These are phyloP conservation scores for Anacardium occidentale DNA, from an alignment of 345 rosid species.

Conservation along the genomic window DNA sequence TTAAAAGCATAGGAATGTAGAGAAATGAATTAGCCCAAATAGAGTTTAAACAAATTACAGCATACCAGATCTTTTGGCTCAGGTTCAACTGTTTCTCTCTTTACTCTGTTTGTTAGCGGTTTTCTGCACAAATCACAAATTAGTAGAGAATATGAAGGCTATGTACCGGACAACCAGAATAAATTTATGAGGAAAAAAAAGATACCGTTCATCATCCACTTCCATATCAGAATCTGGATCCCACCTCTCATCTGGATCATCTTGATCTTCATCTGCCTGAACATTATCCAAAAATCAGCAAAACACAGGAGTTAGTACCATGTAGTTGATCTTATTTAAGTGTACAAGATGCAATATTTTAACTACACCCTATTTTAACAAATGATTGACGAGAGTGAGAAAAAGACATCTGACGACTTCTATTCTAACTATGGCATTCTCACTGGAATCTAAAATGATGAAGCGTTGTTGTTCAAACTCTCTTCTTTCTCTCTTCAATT, in stretches of 20 bases:
- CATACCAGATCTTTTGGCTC: conserved; percentile 62
- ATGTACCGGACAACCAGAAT: background rate
- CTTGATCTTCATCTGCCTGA: conserved; percentile 80
- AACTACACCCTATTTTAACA: too few species aligned
- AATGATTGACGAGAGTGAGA: background rate
- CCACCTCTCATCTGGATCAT: conserved; percentile 79
- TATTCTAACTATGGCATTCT: too few species aligned
- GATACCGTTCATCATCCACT: conserved; percentile 68
- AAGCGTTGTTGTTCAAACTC: background rate
- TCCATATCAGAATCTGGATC: conserved; percentile 85
- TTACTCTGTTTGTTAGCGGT: conserved; percentile 67
- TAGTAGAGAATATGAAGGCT: conserved; percentile 7
- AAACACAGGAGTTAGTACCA: background rate
- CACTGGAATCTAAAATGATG: too few species aligned
- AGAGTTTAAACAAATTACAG: conserved; percentile 6
- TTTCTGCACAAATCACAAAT: conserved; percentile 45
- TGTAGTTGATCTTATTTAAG: too few species aligned
- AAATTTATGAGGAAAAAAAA: conserved; percentile 3
- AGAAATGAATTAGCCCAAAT: background rate
- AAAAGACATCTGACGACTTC: background rate
- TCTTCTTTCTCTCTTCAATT: background rate
- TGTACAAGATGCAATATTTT: too few species aligned
- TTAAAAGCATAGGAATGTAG: background rate
- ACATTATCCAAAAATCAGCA: conserved; percentile 18
- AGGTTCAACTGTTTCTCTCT: conserved; percentile 66